A percentile compares a stretch with the other conserved stretches of the same genome.
phyloP scores from a whole-genome alignment of 1,284 basidiomycete genomes.

The Cutaneotrichosporon sp. region DNA sequence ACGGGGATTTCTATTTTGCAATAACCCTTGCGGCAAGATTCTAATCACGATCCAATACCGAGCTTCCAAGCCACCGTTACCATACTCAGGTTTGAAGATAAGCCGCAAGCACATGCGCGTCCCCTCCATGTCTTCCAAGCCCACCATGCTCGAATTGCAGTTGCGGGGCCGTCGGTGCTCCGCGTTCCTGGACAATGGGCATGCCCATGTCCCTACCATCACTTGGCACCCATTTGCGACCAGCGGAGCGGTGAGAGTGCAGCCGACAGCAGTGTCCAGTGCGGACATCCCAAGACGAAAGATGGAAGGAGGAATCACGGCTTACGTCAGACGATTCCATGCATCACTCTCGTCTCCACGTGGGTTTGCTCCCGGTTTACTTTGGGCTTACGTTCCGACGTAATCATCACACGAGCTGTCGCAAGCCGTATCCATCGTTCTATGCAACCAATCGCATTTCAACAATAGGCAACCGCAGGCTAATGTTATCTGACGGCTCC shows the following conservation, averaged over 20 bases:
- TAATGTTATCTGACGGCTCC: no score
- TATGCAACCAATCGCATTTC: no score
- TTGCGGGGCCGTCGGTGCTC: constrained; percentile 1
- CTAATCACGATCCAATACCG: not conserved
- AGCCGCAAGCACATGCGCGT: not conserved
- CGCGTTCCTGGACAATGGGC: not conserved
- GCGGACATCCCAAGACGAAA: not conserved
- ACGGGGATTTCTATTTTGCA: not conserved
- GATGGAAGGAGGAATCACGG: no score
- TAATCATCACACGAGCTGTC: no score
- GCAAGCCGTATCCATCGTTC: no score
- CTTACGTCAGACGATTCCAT: no score
- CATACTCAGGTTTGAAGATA: not conserved
- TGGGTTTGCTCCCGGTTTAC: no score
- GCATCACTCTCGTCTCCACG: no score
- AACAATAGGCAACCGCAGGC: no score
- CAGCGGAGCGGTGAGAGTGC: not conserved
- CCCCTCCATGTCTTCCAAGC: not conserved
- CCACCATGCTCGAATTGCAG: not conserved
- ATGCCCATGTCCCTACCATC: not conserved
- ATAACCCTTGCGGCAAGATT: not conserved
- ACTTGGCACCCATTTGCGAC: not conserved
- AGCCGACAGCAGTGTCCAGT: not conserved
- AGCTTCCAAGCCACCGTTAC: no score
- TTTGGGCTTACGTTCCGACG: no score